Evolutionary conservation across 1,284 basidiomycete genomes (phyloP).

Genomic region (Somion occarium): DNA sequence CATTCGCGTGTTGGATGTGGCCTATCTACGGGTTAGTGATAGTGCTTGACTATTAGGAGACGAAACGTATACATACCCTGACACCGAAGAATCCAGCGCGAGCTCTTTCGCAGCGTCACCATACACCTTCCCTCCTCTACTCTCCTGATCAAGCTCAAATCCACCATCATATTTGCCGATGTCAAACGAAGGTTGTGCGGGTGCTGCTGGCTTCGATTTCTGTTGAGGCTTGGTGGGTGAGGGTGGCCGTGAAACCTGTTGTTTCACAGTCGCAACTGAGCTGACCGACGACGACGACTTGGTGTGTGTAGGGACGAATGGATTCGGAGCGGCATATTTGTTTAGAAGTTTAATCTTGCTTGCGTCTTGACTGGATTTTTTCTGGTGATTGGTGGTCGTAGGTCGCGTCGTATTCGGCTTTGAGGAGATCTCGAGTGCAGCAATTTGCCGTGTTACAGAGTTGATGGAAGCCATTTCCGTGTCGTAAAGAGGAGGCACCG

Average conservation of each 20-base stretch:
- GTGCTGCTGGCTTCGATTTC: constrained; percentile 10
- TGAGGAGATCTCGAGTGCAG: constrained; percentile 44
- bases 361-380: constrained; percentile 43
- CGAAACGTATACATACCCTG: constrained; percentile 41
- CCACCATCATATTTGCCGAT: constrained; percentile 87
- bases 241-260: constrained; percentile 21
- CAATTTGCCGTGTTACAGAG: constrained; percentile 42
- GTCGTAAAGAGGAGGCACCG: not conserved
- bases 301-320: constrained; percentile 26
- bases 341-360: constrained; percentile 63
- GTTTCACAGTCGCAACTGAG: constrained; percentile 14
- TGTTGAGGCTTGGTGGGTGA: constrained; percentile 21
- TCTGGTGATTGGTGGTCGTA: constrained; percentile 36
- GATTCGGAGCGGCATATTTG: constrained; percentile 60
- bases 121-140: constrained; percentile 53
- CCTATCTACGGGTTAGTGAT: constrained; percentile 29
- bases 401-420: constrained; percentile 33
- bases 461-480: constrained; percentile 37
- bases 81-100: constrained; percentile 72
- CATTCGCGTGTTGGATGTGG: constrained; percentile 75
- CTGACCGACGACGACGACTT: constrained; percentile 19
- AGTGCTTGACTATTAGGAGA: not conserved
- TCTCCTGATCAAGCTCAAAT: constrained; percentile 75
- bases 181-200: constrained; percentile 39
- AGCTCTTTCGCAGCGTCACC: constrained; percentile 73